Conservation (phyloP, 305 asterid species). For the Fraxinus velutina region DNA sequence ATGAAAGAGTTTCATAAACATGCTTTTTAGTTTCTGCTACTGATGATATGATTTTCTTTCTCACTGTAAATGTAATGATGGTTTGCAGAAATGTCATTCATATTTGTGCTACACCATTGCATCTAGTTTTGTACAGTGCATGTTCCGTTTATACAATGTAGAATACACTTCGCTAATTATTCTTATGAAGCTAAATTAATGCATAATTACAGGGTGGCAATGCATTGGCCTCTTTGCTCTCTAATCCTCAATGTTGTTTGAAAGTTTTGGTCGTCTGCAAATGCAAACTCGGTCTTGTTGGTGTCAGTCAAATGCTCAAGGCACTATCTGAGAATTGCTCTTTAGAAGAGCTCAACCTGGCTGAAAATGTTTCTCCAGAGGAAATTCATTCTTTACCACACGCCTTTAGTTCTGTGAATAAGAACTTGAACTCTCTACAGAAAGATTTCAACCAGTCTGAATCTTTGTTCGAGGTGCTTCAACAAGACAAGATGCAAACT, state of each 20-base stretch:
- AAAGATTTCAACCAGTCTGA: conserved; percentile 11
- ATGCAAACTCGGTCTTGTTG: conserved; percentile 65
- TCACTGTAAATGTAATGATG: conserved; percentile 1
- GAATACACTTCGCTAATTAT: background rate
- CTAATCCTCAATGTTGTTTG: conserved; percentile 53
- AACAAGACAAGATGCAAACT: conserved; percentile 20
- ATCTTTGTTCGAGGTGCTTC: conserved; percentile 12
- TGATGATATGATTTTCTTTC: conserved; percentile 1
- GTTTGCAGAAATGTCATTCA: background rate
- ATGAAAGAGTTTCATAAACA: background rate
- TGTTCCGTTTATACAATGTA: background rate
- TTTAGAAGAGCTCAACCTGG: conserved; percentile 78
- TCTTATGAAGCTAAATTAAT: conserved; percentile 25
- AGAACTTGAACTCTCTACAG: conserved; percentile 25
- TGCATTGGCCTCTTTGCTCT: conserved; percentile 64
- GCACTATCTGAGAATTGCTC: conserved; percentile 51
- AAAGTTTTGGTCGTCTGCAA: conserved; percentile 57
- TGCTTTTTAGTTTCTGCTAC: background rate
- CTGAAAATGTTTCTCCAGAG: conserved; percentile 49
- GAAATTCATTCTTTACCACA: conserved; percentile 36
- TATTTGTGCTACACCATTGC: background rate
- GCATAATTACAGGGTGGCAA: conserved; percentile 60
- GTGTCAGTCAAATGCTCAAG: conserved; percentile 47
- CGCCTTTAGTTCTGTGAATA: conserved; percentile 14
- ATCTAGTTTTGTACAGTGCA: conserved; percentile 4